phyloP scores from a whole-genome alignment of 306 rosid species.

The Trichosanthes truncata region DNA sequence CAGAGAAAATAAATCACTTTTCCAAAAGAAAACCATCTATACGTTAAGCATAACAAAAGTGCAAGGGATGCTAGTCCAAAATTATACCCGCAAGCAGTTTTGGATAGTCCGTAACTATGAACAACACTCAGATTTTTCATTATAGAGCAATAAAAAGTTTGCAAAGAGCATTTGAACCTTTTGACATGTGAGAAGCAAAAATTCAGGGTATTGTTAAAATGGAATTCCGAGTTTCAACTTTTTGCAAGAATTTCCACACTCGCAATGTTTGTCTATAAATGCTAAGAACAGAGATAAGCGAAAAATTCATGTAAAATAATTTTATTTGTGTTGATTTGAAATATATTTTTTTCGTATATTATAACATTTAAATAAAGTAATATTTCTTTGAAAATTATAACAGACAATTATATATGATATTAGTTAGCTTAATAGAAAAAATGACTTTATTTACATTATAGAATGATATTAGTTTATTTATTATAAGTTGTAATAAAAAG shows the following conservation, averaged over 20 bases:
- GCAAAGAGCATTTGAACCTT: neutral
- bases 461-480: no score
- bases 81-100: neutral
- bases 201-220: neutral
- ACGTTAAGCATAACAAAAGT: neutral
- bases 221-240: neutral
- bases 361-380: no score
- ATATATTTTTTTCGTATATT: no score
- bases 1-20: neutral
- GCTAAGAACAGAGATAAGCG: neutral
- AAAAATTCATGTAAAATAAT: no score
- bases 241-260: neutral
- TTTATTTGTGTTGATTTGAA: no score
- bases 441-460: no score
- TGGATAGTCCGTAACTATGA: neutral
- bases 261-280: neutral
- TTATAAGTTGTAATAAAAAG: no score
- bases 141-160: neutral
- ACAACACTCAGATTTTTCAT: neutral
- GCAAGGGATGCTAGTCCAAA: neutral
- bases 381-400: no score
- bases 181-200: neutral
- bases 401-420: no score
- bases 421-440: no score
- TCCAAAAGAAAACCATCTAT: neutral